A percentile compares a stretch with the other conserved stretches of the same genome.
Conservation (phyloP, 2,329 filamentous ascomycete genomes). For the Teratosphaeria zuluensis region DNA sequence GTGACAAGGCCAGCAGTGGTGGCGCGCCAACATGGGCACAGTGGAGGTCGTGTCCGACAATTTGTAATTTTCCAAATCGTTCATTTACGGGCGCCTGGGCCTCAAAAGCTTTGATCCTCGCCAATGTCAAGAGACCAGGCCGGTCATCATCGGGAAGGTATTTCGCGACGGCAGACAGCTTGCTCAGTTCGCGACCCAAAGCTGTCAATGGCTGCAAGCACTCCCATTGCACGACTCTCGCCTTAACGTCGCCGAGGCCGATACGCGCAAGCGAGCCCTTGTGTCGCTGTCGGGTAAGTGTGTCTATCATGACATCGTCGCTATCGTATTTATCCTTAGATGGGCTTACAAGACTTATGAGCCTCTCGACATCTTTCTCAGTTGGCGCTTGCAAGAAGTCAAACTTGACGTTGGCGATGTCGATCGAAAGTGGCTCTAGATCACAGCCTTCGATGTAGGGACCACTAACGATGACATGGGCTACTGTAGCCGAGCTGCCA, state of each 20-base stretch:
- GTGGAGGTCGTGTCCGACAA: conserved; percentile 55
- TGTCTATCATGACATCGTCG: conserved; percentile 91
- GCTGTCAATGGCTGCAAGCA: conserved; percentile 59
- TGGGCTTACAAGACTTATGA: conserved; percentile 80
- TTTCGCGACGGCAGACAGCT: conserved; percentile 79
- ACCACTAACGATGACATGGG: conserved; percentile 63
- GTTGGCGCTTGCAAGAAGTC: conserved; percentile 66
- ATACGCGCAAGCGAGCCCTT: conserved; percentile 76
- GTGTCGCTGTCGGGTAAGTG: conserved; percentile 70
- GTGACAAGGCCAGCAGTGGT: conserved; percentile 66
- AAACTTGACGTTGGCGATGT: conserved; percentile 43
- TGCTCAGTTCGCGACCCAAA: conserved; percentile 68
- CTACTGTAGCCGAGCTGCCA: conserved; percentile 62
- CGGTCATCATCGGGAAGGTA: conserved; percentile 94
- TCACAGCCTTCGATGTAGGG: conserved; percentile 44
- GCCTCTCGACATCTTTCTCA: conserved; percentile 68
- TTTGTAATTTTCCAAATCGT: conserved; percentile 54
- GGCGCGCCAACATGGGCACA: conserved; percentile 76
- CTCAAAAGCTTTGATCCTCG: conserved; percentile 54
- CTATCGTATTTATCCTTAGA: conserved; percentile 83
- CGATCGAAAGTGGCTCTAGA: conserved; percentile 19
- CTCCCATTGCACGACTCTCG: conserved; percentile 52
- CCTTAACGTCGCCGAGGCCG: conserved; percentile 54
- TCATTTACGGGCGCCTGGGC: conserved; percentile 55
- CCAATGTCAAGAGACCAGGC: conserved; percentile 72